Base-by-base conservation (phyloP, 2,329 filamentous ascomycete genomes). In the Orbilia quercus region DNA sequence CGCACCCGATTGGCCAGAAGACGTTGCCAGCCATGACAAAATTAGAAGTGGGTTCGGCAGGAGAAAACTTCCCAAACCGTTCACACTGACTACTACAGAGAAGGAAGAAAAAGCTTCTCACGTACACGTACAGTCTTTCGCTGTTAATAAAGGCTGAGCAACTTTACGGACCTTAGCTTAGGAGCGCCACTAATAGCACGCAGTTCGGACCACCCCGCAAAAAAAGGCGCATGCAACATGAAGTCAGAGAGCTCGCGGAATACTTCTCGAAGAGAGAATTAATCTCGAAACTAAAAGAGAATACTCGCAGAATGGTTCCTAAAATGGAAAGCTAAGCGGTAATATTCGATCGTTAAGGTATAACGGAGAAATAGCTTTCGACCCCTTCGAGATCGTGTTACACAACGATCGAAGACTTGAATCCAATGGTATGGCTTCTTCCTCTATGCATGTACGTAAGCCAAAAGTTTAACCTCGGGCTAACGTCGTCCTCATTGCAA, bases 231-330 rank as follows among this genome's bases (percentile, higher is more conserved):
- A n/a, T n/a, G n/a, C 2, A 57, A 65, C 40, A 54, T 7, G 38
- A 23, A 7, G 16, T 14, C 9, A 31, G n/a, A 9, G 9, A 9
- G 28, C 28, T 53, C 54, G 64, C 64, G 25, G 38, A 55, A 54
- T 62, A 25, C 25, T 62, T 62, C 64, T 55, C 47, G 55, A 69
- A 62, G 53, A n/a, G n/a, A n/a, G n/a, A n/a, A n/a, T n/a, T n/a
- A n/a, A n/a, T n/a, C n/a, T n/a, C n/a, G n/a, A n/a, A n/a, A n/a
- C n/a, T n/a, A n/a, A n/a, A n/a, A n/a, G 28, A 31, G 28, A 31
- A 4, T 31, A 31, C 28, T 31, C 42, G 7, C 14, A 22, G 16
- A 9, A 31, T n/a, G n/a, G 5, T 42, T 42, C 16, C 38, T 4
- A n/a, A 42, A 42, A 42, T 42, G 16, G 16, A 42, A 5, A 14